Evolutionary conservation across 129 eudicot species (phyloP), one percentile per base, ranked within the genome.

Genomic region (Lactuca sativa): DNA sequence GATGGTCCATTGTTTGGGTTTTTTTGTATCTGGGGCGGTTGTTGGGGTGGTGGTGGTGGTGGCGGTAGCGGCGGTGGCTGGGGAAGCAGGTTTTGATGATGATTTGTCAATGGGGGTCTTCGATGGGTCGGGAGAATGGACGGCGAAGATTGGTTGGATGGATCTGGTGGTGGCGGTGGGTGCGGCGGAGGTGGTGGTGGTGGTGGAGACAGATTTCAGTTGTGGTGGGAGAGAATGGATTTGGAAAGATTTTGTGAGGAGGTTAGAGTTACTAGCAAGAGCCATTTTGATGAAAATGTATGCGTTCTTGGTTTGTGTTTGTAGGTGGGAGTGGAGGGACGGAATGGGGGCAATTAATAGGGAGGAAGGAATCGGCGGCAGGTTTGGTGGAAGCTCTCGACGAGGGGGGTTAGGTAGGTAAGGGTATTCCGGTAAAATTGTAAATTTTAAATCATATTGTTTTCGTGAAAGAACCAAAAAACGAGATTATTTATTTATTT

Each of bases 101-200:
- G 57, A 61, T 67, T 61, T 76, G 77, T 72, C 68, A 13, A 56
- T 56, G 60, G 74, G 59, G 41, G 74, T 76, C 62, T 82, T 56
- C 12, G 62, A 54, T 1, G 78, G 72, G 33, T 83, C 86, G 6
- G 85, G 59, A 14, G 89, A 73, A 40, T 87, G 85, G 53, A 84
- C 85, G 78, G 90, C 93, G 33, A 81, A 83, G 78, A 83, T 84
- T 38, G 81, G 83, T 33, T 71, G 73, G 71, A 71, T 5, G 64
- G 83, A 74, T 77, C 81, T 77, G 48, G 62, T 21, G 37, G 61
- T 6, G 38, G 6, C 38, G 16, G 56, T 4, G 56, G 56, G 4
- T 31, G 43, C 1, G 54, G 62, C 17, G 37, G 61, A 2, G 38
- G 6, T 6, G 16, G 56, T 4, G 56, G 55, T 7, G 33, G 43